Percentiles rank a stretch among this genome's conserved stretches.
phyloP scores from a whole-genome alignment of 2,329 filamentous ascomycete species.

The Neoarthrinium moseri region DNA sequence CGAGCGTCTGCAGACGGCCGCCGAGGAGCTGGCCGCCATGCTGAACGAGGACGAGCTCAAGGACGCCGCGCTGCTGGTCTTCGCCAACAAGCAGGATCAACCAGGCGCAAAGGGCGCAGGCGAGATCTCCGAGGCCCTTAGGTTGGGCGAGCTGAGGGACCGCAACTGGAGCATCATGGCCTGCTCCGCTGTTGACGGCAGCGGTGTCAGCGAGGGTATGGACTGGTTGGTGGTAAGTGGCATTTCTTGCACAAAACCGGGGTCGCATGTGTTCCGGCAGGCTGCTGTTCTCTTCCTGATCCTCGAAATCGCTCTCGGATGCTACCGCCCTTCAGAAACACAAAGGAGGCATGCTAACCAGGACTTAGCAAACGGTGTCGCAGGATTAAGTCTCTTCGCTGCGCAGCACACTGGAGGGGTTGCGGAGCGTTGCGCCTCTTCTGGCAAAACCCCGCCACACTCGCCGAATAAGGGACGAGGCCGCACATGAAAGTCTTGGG shows the following conservation, averaged over 20 bases:
- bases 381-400: constrained; percentile 30
- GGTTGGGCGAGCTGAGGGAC: constrained; percentile 86
- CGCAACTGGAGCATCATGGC: constrained; percentile 99
- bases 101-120: constrained; percentile 94
- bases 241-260: neutral
- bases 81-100: constrained; percentile 99
- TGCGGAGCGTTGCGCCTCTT: too few species aligned
- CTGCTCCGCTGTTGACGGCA: constrained; percentile 92
- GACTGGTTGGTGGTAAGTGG: constrained; percentile 88
- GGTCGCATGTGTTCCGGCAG: too few species aligned
- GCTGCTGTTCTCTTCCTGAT: too few species aligned
- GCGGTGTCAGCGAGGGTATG: constrained; percentile 95
- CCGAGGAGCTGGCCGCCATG: constrained; percentile 92
- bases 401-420: too few species aligned
- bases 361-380: constrained; percentile 37
- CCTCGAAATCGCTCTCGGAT: too few species aligned
- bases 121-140: constrained; percentile 92
- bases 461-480: too few species aligned
- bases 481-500: too few species aligned
- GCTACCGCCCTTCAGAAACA: too few species aligned
- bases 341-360: neutral
- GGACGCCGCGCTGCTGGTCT: constrained; percentile 93
- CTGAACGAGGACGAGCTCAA: constrained; percentile 97
- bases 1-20: constrained; percentile 86
- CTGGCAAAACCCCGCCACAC: too few species aligned